These are phyloP conservation scores for Terana coerulea DNA, from an alignment of 768 basidiomycete species.

Conservation along the genomic window DNA sequence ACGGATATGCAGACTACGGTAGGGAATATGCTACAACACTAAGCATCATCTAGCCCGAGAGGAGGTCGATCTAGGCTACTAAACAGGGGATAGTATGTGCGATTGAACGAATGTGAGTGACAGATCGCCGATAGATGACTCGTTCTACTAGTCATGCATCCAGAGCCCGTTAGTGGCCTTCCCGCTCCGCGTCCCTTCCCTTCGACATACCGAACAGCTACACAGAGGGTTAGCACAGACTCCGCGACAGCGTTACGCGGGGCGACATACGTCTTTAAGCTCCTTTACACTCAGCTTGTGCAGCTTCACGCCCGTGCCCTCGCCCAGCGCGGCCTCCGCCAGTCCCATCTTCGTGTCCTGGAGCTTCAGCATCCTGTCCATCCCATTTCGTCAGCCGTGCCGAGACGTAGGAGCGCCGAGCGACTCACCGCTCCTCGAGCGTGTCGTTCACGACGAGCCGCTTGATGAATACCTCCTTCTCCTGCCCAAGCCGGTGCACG, in stretches of 20 bases:
- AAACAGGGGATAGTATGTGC: no score
- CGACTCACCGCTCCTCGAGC: constrained; percentile 66
- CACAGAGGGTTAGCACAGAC: background rate
- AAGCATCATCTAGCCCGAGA: no score
- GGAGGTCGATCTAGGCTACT: no score
- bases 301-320: constrained; percentile 57
- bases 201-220: constrained; percentile 8
- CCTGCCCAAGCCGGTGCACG: constrained; percentile 67
- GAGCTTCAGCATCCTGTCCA: constrained; percentile 56
- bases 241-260: background rate
- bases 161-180: no score
- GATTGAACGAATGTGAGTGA: no score
- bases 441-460: constrained; percentile 64
- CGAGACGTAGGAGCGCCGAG: no score
- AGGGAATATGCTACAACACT: background rate
- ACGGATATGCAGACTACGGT: background rate
- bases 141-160: no score
- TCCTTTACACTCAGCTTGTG: constrained; percentile 68
- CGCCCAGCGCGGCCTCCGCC: constrained; percentile 67
- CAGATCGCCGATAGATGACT: no score
- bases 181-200: background rate
- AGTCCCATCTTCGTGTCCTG: constrained; percentile 66
- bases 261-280: constrained; percentile 50
- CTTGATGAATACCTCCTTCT: constrained; percentile 64
- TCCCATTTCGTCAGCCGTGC: background rate